Percentiles rank a stretch among this genome's conserved stretches.
Conservation (phyloP, 495 filamentous ascomycete genomes). For the Penicillium lagena region DNA sequence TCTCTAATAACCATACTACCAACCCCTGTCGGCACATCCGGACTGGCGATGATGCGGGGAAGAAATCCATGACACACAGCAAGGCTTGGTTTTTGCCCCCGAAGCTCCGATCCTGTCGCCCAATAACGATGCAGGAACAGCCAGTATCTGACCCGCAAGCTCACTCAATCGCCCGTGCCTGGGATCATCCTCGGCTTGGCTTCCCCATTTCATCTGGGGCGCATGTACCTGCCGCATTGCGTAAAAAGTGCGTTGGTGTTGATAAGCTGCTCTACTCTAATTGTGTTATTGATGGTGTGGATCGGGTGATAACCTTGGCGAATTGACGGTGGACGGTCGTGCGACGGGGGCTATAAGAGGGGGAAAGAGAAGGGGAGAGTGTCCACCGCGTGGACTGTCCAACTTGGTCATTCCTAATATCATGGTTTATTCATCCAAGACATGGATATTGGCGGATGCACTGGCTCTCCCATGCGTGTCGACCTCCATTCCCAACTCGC, state of each 20-base stretch:
- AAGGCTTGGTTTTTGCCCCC: no score
- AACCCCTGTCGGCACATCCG: no score
- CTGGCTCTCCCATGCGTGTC: conserved; percentile 7
- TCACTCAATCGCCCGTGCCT: conserved; percentile 1
- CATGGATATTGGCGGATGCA: conserved; percentile 2
- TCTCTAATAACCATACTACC: neutral
- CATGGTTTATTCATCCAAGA: neutral
- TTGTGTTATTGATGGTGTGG: no score
- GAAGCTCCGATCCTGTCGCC: neutral
- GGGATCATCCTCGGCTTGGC: conserved; percentile 3
- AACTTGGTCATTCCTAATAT: neutral
- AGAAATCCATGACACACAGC: no score
- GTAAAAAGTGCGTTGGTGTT: neutral
- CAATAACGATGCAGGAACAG: neutral
- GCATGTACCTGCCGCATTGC: conserved; percentile 17
- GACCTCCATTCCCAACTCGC: conserved; percentile 2
- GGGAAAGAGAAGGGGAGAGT: neutral
- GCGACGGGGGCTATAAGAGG: no score
- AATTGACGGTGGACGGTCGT: no score
- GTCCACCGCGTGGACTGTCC: no score
- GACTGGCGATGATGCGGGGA: no score
- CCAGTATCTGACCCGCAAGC: conserved; percentile 1
- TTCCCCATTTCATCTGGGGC: conserved; percentile 10
- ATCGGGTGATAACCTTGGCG: no score
- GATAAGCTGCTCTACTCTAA: neutral